These are phyloP conservation scores for Cyberlindnera petersonii DNA, from an alignment of 805 yeast genomes.

Conservation along the genomic window DNA sequence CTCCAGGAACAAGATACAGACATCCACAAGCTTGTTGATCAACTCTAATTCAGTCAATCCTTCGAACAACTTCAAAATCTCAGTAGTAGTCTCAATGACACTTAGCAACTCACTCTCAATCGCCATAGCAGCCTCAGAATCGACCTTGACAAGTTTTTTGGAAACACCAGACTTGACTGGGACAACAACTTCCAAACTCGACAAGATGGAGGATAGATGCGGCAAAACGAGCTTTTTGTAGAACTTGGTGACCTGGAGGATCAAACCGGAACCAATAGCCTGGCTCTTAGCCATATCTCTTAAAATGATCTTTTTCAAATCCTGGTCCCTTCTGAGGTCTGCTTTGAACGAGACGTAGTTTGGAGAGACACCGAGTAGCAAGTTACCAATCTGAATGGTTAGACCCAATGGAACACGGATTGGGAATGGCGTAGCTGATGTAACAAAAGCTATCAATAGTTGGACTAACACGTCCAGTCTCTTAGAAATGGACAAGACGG, in stretches of 20 bases:
- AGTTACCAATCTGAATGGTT: conserved; percentile 48
- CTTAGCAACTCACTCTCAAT: conserved; percentile 32
- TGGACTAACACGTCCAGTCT: conserved; percentile 46
- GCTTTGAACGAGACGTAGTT: conserved; percentile 52
- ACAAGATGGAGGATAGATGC: conserved; percentile 46
- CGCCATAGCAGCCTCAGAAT: conserved; percentile 30
- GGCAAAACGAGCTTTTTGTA: conserved; percentile 39
- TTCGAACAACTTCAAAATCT: conserved; percentile 32
- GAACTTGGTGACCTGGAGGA: conserved; percentile 29
- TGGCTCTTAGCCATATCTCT: conserved; percentile 44
- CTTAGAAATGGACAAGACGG: conserved; percentile 48
- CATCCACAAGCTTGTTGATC: conserved; percentile 55
- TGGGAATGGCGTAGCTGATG: conserved; percentile 51
- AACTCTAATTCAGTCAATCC: conserved; percentile 46
- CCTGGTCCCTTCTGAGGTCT: conserved; percentile 52
- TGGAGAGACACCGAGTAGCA: conserved; percentile 51
- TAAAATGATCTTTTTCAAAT: conserved; percentile 41
- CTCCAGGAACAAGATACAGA: conserved; percentile 41
- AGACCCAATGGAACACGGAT: conserved; percentile 62
- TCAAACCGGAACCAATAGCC: conserved; percentile 39
- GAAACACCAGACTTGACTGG: conserved; percentile 42
- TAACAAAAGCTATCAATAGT: conserved; percentile 42
- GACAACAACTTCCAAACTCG: conserved; percentile 53
- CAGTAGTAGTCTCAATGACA: conserved; percentile 29
- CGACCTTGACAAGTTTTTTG: conserved; percentile 39